Base-by-base conservation (phyloP, 1,284 basidiomycete genomes). In the Marasmius sp. region DNA sequence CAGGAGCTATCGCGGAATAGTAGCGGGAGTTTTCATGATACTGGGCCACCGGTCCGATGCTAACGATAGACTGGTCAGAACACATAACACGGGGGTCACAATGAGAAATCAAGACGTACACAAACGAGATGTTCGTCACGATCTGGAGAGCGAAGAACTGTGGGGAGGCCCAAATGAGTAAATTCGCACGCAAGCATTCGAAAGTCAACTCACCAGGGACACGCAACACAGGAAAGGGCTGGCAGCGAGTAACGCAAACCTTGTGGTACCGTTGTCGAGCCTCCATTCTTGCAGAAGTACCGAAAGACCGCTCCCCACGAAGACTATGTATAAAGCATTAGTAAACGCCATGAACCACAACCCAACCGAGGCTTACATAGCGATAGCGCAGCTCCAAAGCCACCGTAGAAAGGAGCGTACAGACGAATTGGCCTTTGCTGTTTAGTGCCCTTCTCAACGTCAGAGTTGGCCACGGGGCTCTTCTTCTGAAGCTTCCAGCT, bases 391-490 rank as follows among this genome's bases (percentile, higher is more conserved):
- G 82, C 84, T 43, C 88, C 89, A 9, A 93, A 70, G 18, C 93
- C 93, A 54, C 84, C 85, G 68, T 93, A 92, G 57, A 94, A 73
- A 0, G 93, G 91, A 6, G 91, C 92, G 65, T 91, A 88, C n/a
- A 92, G 81, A 51, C 87, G 83, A 56, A 86, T 82, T 0, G 89
- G 88, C 8, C 91, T 79, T 11, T 76, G 69, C 54, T 78, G 77
- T 62, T 69, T 70, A 60, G 70, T 72, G 18, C 79, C 82, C 68
- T 86, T 87, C 74, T 90, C 86, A 33, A 79, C 72, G 65, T 83
- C 85, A 39, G 70, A 64, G 57, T 72, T 69, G 61, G 49, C 75
- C 10, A 67, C 70, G 11, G 72, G 68, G 56, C 75, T 76, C 69
- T 78, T 81, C 66, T 75, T 73, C 58, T 64, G 57, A 37, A 62